Percentiles rank a stretch among this genome's conserved stretches.
Conservation (phyloP, 2,329 filamentous ascomycete species). For the Coniochaeta sp. region DNA sequence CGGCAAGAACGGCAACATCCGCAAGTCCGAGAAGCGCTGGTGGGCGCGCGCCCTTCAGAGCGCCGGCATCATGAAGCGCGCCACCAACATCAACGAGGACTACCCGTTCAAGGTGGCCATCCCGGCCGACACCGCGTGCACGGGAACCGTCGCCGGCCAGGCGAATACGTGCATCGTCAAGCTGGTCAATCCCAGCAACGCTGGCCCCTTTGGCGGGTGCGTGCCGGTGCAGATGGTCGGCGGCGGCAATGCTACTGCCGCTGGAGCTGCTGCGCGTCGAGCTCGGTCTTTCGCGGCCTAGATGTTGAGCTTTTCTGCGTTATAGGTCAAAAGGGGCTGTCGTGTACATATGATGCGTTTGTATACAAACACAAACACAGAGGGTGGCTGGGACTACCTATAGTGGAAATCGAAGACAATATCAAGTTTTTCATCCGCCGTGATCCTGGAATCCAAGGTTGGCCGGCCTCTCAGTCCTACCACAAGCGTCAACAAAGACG, state of each 20-base stretch:
- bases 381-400: no score
- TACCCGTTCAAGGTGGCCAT: conserved; percentile 10
- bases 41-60: background rate
- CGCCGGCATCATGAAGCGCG: conserved; percentile 11
- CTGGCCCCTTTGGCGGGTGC: conserved; percentile 33
- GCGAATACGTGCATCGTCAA: conserved; percentile 32
- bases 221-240: conserved; percentile 30
- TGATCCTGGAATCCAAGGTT: no score
- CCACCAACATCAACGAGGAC: conserved; percentile 17
- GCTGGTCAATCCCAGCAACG: conserved; percentile 30
- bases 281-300: no score
- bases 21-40: background rate
- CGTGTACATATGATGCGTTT: no score
- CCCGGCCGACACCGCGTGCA: conserved; percentile 27
- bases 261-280: no score
- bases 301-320: no score
- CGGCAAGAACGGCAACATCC: conserved; percentile 15
- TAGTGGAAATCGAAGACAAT: no score
- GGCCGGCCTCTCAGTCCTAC: no score
- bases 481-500: no score
- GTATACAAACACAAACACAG: no score
- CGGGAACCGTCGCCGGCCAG: conserved; percentile 23
- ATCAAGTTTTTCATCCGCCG: no score
- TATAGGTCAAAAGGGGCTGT: no score
- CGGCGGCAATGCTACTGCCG: conserved; percentile 4